Evolutionary conservation across 1,139 yeast genomes (phyloP).

Genomic region (Sugiyamaella paludigena): DNA sequence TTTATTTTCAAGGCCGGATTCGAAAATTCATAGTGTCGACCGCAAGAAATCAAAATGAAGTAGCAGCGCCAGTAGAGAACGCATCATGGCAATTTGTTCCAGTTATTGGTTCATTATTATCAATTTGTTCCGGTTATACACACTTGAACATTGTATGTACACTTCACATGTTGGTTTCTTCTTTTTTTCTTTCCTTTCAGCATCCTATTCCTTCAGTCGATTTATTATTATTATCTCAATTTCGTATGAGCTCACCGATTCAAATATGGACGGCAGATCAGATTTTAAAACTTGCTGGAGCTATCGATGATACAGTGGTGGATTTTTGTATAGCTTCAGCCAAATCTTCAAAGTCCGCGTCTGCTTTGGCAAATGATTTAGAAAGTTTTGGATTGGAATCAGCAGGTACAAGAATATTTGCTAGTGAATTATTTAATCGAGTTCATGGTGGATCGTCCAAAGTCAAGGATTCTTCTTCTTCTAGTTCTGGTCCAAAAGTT

Average conservation of each 20-base stretch:
- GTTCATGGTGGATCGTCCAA: slow-evolving; percentile 20
- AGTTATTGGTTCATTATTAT: no score
- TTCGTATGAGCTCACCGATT: slow-evolving; percentile 8
- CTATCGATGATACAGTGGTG: slow-evolving; percentile 33
- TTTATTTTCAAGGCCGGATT: no score
- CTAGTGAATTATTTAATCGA: slow-evolving; percentile 28
- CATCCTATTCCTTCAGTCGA: neutral
- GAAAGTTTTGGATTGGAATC: slow-evolving; percentile 34
- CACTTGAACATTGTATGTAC: no score
- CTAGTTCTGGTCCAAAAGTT: slow-evolving; percentile 1
- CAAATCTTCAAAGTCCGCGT: slow-evolving; percentile 27
- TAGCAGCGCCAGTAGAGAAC: no score
- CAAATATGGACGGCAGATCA: slow-evolving; percentile 32
- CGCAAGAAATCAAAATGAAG: no score
- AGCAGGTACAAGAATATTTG: slow-evolving; percentile 25
- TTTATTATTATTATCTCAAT: neutral
- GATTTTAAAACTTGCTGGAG: slow-evolving; percentile 29
- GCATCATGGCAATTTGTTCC: no score
- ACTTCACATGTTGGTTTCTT: no score
- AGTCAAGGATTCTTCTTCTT: slow-evolving; percentile 5
- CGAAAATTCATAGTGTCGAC: no score
- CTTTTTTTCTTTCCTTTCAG: neutral
- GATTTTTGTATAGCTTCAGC: slow-evolving; percentile 36
- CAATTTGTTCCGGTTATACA: no score
- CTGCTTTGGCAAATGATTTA: slow-evolving; percentile 27